Base-by-base conservation (phyloP, 257 asterid genomes). In the Rauvolfia tetraphylla region DNA sequence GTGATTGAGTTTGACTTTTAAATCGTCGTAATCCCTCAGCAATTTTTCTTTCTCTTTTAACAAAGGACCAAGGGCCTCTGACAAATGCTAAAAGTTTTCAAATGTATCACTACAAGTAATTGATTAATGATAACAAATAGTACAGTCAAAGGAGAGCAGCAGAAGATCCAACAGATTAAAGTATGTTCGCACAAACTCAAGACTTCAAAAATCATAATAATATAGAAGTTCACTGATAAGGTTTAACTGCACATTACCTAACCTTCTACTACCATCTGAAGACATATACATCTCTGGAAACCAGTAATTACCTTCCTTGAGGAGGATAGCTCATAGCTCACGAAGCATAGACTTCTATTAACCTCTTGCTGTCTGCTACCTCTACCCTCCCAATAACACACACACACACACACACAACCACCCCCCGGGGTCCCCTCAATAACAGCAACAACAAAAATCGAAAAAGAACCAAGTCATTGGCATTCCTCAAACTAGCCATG, bases 51-150 rank as follows among this genome's bases (percentile, higher is more conserved):
- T 87, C 86, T 91, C 92, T 86, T 86, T 91, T 76, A 77, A 73
- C 72, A 95, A 81, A 69, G 96, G 94, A 62, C 86, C 89, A 74
- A 90, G 81, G 79, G 90, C 86, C 81, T 93, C 97, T 65, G 85
- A 88, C 85, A 91, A 77, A 84, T 85, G 95, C 99, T 95, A 92
- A 85, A 83, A 78, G 14, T 53, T 84, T 82, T 68, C 79, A 83
- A 78, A 79, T 27, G 70, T 10, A 44, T 71, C 69, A 83, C 48
- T 29, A 80, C 71, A 81, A 76, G 78, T 73, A 53, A 36, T 8
- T 22, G 31, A 48, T 81, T 34, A 29, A 25, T 10, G 72, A 48
- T 17, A 68, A 29, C 22, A 38, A 48, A 29, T 38, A 22, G 4
- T 67, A 63, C 6, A 18, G 72, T 20, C 41, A 14, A 39, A 77